Evolutionary conservation across 2,329 filamentous ascomycete genomes (phyloP), one percentile per base, ranked within the genome.

Genomic region (Chaetomium globosum): DNA sequence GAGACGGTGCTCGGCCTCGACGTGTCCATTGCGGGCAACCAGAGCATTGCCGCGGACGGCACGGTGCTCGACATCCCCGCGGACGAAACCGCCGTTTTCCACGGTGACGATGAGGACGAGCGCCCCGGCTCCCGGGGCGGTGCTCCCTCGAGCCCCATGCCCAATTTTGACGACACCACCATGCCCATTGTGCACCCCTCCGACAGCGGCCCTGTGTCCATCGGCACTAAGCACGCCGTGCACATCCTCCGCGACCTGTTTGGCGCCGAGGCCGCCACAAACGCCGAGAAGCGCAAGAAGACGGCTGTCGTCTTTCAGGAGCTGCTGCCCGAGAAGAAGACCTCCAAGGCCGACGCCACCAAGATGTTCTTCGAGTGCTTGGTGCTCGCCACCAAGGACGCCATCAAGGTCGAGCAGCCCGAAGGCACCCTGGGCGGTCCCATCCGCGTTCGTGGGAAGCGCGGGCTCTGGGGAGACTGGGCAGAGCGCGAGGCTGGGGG

Each of bases 331-430:
- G 92, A 96, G 78, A 80, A 83, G 69, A 86, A 85, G 67, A 94
- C 94, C 0, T 92, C 85, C 70, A 91, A 92, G 77, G 90, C 90
- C 9, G 95, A 98, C 73, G 95, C 95, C 0, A 99, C 95, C 52
- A 97, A 97, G 83, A 97, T 99, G 93, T 99, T 99, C 81, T 99
- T 99, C 73, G 95, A 99, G 79, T 89, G 95, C 62, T 83, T 99
- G 28, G 95, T 99, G 3, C 84, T 99, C 55, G 95, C 94, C 5
- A 99, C 95, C 51, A 99, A 99, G 80, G 95, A 99, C 75, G 95
- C 95, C 31, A 91, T 99, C 79, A 97, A 97, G 79, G 92, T 98
- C 30, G 94, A 98, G 75, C 95, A 99, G 78, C 85, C 85, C 57
- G 82, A 88, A 67, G 85, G 85, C 16, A 74, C 83, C 46, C 85